phyloP scores from a whole-genome alignment of 139 green algal species.

The Zygnema cylindricum region DNA sequence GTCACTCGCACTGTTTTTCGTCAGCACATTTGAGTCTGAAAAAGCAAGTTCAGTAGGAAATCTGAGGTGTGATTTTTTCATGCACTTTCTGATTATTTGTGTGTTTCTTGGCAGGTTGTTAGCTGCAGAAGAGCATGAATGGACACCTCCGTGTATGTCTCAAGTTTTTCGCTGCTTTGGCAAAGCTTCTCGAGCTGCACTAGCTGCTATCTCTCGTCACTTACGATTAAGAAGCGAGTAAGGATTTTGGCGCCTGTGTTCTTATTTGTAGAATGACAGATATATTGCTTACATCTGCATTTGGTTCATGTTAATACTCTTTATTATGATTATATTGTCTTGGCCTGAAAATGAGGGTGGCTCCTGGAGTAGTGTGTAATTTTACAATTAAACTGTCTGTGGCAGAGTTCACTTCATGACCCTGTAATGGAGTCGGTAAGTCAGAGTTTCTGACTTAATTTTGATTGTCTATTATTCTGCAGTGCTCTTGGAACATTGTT shows the following conservation, averaged over 20 bases:
- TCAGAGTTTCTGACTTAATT: background rate
- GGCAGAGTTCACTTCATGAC: background rate
- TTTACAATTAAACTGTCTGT: too few species aligned
- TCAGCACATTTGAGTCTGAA: background rate
- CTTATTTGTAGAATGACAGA: too few species aligned
- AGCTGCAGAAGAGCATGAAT: conserved; percentile 3
- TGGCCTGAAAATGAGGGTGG: too few species aligned
- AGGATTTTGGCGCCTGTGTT: too few species aligned
- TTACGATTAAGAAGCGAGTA: conserved; percentile 42
- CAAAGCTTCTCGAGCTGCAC: conserved; percentile 23
- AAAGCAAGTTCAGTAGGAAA: background rate
- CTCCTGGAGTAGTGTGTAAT: too few species aligned
- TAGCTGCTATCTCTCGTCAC: conserved; percentile 30
- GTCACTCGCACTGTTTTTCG: background rate
- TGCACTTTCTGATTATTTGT: too few species aligned
- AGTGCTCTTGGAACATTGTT: background rate
- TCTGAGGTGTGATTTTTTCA: background rate
- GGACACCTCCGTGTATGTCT: conserved; percentile 5
- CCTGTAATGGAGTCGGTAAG: background rate
- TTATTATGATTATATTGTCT: too few species aligned
- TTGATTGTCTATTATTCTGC: too few species aligned
- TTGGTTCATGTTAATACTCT: too few species aligned
- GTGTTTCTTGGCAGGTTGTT: conserved; percentile 3
- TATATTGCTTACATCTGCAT: too few species aligned
- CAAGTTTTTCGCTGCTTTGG: conserved; percentile 10